Percentiles rank a stretch among this genome's conserved stretches.
These are phyloP conservation scores for Chamaecyparis obtusa DNA, from an alignment of 75 land plant genomes.

Conservation along the genomic window DNA sequence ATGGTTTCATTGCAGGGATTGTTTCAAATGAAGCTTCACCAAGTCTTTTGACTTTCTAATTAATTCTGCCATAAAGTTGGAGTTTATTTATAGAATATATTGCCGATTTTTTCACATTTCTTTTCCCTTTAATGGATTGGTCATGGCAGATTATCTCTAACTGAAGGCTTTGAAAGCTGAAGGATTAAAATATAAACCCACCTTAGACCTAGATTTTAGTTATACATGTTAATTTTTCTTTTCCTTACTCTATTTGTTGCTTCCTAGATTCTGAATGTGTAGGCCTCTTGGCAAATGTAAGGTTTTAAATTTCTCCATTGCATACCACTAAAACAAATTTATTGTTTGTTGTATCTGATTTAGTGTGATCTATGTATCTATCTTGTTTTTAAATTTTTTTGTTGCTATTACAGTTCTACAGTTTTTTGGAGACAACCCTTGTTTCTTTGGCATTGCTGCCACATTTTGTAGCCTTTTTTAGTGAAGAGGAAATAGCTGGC, in stretches of 20 bases:
- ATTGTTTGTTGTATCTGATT: background rate
- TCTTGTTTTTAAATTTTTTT: background rate
- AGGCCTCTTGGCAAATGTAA: background rate
- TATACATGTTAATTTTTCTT: too few species aligned
- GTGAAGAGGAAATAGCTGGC: conserved; percentile 79
- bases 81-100: too few species aligned
- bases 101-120: too few species aligned
- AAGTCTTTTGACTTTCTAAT: too few species aligned
- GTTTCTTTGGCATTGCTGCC: conserved; percentile 77
- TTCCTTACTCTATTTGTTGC: background rate
- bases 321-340: background rate
- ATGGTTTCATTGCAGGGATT: too few species aligned
- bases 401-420: conserved; percentile 67
- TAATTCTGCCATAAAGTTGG: too few species aligned
- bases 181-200: too few species aligned
- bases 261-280: background rate
- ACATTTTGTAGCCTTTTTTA: conserved; percentile 86
- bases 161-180: too few species aligned
- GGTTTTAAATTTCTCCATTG: background rate
- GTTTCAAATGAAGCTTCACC: too few species aligned
- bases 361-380: background rate
- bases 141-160: too few species aligned
- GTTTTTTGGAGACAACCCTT: conserved; percentile 86
- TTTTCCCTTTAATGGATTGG: too few species aligned
- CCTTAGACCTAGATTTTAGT: too few species aligned